Base-by-base conservation (phyloP, 2,329 filamentous ascomycete genomes). In the Onygenales sp. region DNA sequence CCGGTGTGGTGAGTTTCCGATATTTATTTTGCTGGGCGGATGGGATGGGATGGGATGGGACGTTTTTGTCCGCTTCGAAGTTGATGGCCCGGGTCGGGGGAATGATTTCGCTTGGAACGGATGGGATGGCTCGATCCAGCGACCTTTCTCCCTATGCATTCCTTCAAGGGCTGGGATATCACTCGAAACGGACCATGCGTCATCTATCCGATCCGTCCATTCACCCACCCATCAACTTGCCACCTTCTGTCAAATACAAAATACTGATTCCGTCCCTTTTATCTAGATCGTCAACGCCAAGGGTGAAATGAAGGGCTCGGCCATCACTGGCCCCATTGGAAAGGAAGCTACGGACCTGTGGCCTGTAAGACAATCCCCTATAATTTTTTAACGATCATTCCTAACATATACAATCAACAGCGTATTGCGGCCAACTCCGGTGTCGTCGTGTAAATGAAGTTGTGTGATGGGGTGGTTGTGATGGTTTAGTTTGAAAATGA, bases 231-330 rank as follows among this genome's bases (percentile, higher is more conserved):
- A 39, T 10, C 4, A 6, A 10, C 11, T 14, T 21, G 43, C 31
- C 40, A 17, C 36, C 44, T 40, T 36, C n/a, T 53, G 31, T 34
- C 42, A 10, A 47, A 11, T 31, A 4, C 10, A n/a, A 49, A 39
- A 4, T 42, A 40, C 47, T 49, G 21, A 54, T 39, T 42, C 13
- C 21, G 39, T 49, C 39, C 39, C n/a, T 31, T 6, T 50, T 46
- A 34, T 51, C 52, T 70, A 93, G 88, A 98, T 98, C 72, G 93
- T 98, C 83, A 98, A 98, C 84, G 90, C 92, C 78, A 98, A 98
- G 88, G 93, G 93, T 80, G 93, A 98, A 82, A 98, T 98, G 93
- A 98, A 98, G 87, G 93, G 93, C 74, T 96, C 90, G 63, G 93
- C 93, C 76, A 98, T 98, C 76, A 98, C 93, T 68, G 93, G 93